Conservation (phyloP, 176 grass and related monocot species). For the Zea luxurians region DNA sequence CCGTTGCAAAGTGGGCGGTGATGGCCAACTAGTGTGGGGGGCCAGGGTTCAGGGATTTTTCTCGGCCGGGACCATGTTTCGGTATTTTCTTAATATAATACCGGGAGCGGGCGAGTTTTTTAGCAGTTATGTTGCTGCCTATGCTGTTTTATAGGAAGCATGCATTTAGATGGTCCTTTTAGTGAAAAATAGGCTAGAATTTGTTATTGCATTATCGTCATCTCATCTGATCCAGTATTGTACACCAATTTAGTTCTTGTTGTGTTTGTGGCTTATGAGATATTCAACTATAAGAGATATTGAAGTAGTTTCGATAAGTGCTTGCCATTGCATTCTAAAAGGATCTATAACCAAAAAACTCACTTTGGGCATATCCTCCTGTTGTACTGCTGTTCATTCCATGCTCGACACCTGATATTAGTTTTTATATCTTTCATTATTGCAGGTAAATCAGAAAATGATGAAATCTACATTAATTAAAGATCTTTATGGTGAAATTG, state of each 20-base stretch:
- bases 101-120: too few relatives aligned
- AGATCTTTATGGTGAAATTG: conserved; percentile 98
- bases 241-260: not conserved
- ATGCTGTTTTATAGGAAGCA: not conserved
- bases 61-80: too few relatives aligned
- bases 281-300: not conserved
- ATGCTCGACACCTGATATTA: not conserved
- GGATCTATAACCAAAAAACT: not conserved
- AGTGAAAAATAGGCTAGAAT: not conserved
- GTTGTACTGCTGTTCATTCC: not conserved
- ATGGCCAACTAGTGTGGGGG: too few relatives aligned
- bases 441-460: conserved; percentile 97
- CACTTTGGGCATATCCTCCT: not conserved
- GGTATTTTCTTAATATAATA: too few relatives aligned
- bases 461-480: conserved; percentile 99
- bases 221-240: not conserved
- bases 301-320: not conserved
- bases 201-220: not conserved
- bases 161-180: not conserved
- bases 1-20: too few relatives aligned
- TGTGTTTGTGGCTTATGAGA: not conserved
- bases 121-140: not conserved
- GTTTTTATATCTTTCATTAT: conserved; percentile 20
- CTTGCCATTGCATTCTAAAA: not conserved
- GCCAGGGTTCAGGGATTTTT: too few relatives aligned